Conservation (phyloP, 495 filamentous ascomycete genomes). For the Mycothermus thermophilus region DNA sequence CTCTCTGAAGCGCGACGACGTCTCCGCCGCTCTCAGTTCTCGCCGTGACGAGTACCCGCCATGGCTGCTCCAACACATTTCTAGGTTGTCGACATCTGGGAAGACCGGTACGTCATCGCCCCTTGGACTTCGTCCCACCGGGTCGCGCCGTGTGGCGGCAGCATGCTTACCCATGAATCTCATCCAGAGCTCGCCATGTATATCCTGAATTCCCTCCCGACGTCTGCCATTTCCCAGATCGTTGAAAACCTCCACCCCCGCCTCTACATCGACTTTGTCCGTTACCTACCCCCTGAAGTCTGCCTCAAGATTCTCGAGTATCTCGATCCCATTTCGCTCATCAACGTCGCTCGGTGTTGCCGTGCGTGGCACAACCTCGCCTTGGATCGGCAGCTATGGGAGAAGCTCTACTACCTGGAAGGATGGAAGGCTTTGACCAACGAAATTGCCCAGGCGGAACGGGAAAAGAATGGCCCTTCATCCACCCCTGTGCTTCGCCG, state of each 20-base stretch:
- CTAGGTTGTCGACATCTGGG: constrained; percentile 29
- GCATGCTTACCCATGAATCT: too few species aligned
- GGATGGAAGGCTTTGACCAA: constrained; percentile 64
- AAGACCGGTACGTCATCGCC: constrained; percentile 31
- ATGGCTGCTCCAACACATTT: constrained; percentile 33
- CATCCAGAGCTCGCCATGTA: constrained; percentile 47
- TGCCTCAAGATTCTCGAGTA: constrained; percentile 79
- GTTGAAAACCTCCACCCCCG: constrained; percentile 60
- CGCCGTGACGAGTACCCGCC: constrained; percentile 22
- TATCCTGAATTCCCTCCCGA: constrained; percentile 59
- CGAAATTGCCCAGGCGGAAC: constrained; percentile 56
- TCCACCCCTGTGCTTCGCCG: constrained; percentile 18
- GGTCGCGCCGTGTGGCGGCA: too few species aligned
- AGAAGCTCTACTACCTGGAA: constrained; percentile 61
- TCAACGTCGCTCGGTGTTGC: constrained; percentile 65
- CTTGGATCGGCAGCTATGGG: constrained; percentile 78
- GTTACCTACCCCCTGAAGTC: constrained; percentile 74
- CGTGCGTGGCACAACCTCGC: constrained; percentile 69
- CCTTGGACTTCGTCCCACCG: neutral
- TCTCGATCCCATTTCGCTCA: constrained; percentile 59
- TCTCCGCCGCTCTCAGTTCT: too few species aligned
- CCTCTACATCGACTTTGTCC: constrained; percentile 82
- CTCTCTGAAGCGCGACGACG: constrained; percentile 13
- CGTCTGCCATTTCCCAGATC: constrained; percentile 59
- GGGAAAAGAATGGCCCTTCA: constrained; percentile 28